Conservation (phyloP, 148 eudicot genomes). For the Gaultheria prostrata region DNA sequence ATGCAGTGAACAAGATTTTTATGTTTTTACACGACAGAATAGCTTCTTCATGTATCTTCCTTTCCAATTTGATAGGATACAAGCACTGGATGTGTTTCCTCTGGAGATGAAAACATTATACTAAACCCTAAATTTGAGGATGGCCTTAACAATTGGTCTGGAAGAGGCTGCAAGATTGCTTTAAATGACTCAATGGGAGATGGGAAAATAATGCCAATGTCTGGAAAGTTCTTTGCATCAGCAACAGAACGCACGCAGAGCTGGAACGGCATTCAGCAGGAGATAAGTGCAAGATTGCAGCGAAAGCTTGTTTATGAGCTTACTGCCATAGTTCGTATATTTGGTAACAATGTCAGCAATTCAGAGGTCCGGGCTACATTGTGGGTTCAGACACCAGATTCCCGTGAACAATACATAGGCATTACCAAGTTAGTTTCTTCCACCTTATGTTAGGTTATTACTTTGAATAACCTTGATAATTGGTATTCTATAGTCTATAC, state of each 20-base stretch:
- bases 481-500: not conserved
- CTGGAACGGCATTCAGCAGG: constrained; percentile 98
- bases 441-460: not conserved
- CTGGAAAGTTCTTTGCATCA: constrained; percentile 81
- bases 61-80: constrained; percentile 23
- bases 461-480: not conserved
- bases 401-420: constrained; percentile 77
- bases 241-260: constrained; percentile 73
- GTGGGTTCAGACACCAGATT: constrained; percentile 73
- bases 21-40: not conserved
- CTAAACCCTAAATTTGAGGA: constrained; percentile 73
- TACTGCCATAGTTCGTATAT: constrained; percentile 69
- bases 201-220: constrained; percentile 65
- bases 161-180: constrained; percentile 75
- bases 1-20: not conserved
- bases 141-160: constrained; percentile 86
- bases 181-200: constrained; percentile 70
- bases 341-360: constrained; percentile 62
- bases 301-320: constrained; percentile 76
- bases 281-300: constrained; percentile 63
- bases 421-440: constrained; percentile 57
- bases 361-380: constrained; percentile 67
- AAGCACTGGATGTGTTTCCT: constrained; percentile 20
- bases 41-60: not conserved
- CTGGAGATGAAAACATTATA: constrained; percentile 59